These are phyloP conservation scores for Vinca major DNA, from an alignment of 305 asterid species.

Conservation along the genomic window DNA sequence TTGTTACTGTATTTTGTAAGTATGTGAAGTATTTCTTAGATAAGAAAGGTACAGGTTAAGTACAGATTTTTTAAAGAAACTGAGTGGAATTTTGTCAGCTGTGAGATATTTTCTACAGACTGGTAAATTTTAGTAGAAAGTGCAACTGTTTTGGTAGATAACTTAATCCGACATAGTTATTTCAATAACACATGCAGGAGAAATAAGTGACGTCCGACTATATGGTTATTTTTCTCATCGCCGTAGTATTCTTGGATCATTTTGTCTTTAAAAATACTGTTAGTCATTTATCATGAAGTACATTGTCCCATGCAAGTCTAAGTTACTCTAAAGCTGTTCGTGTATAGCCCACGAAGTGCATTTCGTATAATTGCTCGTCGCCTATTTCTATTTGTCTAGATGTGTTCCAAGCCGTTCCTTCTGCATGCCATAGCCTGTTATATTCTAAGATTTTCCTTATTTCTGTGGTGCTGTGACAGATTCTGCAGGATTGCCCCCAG, in stretches of 20 bases:
- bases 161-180: neutral
- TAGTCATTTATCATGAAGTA: neutral
- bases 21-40: neutral
- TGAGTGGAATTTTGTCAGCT: neutral
- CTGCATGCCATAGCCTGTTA: neutral
- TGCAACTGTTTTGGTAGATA: slow-evolving; percentile 1
- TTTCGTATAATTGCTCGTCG: no score
- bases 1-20: no score
- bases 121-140: neutral
- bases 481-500: slow-evolving; percentile 71
- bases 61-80: neutral
- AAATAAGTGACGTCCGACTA: neutral
- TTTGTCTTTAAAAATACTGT: neutral
- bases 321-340: neutral
- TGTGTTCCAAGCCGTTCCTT: no score
- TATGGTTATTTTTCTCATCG: neutral
- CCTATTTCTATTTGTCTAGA: no score
- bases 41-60: neutral
- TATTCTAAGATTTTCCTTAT: slow-evolving; percentile 18
- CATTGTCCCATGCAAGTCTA: neutral
- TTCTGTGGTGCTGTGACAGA: slow-evolving; percentile 46
- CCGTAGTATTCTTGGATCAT: neutral
- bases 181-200: neutral
- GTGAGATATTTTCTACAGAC: neutral
- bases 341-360: no score